A percentile compares a stretch with the other conserved stretches of the same genome.
These are phyloP conservation scores for Cucurbita moschata DNA, from an alignment of 306 rosid genomes.

Conservation along the genomic window DNA sequence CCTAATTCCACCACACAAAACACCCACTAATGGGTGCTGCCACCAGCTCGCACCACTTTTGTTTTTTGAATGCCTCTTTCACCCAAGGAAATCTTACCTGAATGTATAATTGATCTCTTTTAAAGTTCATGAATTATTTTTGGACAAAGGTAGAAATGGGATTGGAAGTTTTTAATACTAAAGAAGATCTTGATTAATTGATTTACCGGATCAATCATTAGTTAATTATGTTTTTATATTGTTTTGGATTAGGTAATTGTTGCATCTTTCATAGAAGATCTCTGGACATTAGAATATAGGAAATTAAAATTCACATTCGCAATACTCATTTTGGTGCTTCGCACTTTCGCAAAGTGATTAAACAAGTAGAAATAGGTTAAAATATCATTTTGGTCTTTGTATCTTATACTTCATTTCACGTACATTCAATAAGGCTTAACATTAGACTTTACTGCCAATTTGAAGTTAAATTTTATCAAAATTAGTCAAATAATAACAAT, in stretches of 20 bases:
- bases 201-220: not conserved
- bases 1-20: not conserved
- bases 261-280: not conserved
- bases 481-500: too few relatives aligned
- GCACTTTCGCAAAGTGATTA: not conserved
- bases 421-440: too few relatives aligned
- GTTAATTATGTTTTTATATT: not conserved
- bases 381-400: too few relatives aligned
- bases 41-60: not conserved
- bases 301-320: not conserved
- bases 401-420: too few relatives aligned
- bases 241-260: not conserved
- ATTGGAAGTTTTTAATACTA: not conserved
- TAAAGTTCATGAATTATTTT: not conserved
- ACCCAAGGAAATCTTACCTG: not conserved
- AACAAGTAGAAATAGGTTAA: too few relatives aligned
- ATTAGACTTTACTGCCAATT: too few relatives aligned
- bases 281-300: not conserved
- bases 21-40: not conserved
- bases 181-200: not conserved
- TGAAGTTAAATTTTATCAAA: too few relatives aligned
- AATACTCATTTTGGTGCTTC: too few relatives aligned
- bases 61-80: not conserved
- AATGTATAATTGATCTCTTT: not conserved
- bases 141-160: not conserved